These are phyloP conservation scores for Ormosia semicastrata DNA, from an alignment of 306 rosid genomes.

Conservation along the genomic window DNA sequence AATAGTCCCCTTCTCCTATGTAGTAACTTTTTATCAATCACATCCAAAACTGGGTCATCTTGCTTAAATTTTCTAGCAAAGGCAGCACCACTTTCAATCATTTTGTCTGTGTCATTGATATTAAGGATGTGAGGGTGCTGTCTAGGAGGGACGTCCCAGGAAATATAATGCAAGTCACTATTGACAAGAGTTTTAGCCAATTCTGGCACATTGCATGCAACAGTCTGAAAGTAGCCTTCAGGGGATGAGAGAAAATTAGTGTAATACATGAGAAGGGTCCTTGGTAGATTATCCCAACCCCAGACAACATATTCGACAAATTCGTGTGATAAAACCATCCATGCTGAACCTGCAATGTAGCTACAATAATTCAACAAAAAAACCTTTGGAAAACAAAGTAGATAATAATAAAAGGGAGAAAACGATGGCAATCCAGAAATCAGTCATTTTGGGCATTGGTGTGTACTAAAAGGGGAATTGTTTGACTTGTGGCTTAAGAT, in stretches of 20 bases:
- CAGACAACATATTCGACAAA: conserved; percentile 75
- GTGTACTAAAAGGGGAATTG: not conserved
- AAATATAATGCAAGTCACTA: conserved; percentile 77
- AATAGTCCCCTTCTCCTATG: conserved; percentile 46
- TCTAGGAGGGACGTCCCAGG: conserved; percentile 86
- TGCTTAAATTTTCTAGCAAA: conserved; percentile 73
- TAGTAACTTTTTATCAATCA: conserved; percentile 60
- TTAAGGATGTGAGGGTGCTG: conserved; percentile 89
- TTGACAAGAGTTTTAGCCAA: conserved; percentile 67
- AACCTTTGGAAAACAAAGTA: not conserved
- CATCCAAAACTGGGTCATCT: conserved; percentile 61
- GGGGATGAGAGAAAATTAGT: conserved; percentile 89
- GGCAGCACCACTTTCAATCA: conserved; percentile 77
- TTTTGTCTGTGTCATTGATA: conserved; percentile 64
- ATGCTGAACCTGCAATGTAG: conserved; percentile 82
- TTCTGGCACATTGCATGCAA: conserved; percentile 77
- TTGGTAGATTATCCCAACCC: conserved; percentile 99
- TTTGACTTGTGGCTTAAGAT: not conserved
- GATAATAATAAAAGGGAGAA: not conserved
- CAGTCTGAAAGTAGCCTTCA: conserved; percentile 96
- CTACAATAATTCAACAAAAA: conserved; percentile 4
- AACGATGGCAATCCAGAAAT: not conserved
- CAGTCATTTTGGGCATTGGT: not conserved
- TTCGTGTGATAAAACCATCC: conserved; percentile 82
- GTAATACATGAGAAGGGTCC: conserved; percentile 94